Percentiles rank a stretch among this genome's conserved stretches.
phyloP scores from a whole-genome alignment of 441 rosid genomes.

The Populus hybrid region DNA sequence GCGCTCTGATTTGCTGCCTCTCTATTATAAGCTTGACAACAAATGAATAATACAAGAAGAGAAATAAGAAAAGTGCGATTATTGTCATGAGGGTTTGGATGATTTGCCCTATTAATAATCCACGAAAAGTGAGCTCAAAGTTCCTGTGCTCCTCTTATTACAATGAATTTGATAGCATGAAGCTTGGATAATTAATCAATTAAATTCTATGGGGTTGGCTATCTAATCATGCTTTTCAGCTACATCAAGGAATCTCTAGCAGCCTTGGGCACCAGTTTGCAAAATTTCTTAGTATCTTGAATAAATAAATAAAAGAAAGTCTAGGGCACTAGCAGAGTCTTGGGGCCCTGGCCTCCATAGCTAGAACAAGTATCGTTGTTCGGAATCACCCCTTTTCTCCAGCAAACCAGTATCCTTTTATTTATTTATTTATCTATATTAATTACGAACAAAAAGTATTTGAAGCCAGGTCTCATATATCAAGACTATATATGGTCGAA shows the following conservation, averaged over 20 bases:
- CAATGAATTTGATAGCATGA: too few species aligned
- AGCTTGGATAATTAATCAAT: too few species aligned
- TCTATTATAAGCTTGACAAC: constrained; percentile 22
- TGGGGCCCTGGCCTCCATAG: not conserved
- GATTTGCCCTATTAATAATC: not conserved
- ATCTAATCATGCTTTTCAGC: not conserved
- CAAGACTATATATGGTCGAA: not conserved
- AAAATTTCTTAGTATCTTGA: too few species aligned
- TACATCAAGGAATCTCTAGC: not conserved
- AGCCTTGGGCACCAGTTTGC: too few species aligned
- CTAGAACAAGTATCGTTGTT: too few species aligned
- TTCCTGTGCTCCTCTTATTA: not conserved
- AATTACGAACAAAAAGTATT: not conserved
- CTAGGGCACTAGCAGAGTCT: too few species aligned
- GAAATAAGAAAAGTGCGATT: constrained; percentile 5
- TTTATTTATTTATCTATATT: too few species aligned
- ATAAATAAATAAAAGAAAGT: too few species aligned
- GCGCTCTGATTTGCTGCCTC: constrained; percentile 8
- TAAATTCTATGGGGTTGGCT: too few species aligned
- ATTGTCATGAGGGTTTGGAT: constrained; percentile 5
- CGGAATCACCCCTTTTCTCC: not conserved
- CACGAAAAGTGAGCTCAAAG: not conserved
- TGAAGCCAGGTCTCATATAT: not conserved
- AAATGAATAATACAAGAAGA: constrained; percentile 9
- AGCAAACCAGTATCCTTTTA: not conserved